Evolutionary conservation across 2,329 filamentous ascomycete species (phyloP), one percentile per base, ranked within the genome.

Genomic region (Hypoxylon sp.): DNA sequence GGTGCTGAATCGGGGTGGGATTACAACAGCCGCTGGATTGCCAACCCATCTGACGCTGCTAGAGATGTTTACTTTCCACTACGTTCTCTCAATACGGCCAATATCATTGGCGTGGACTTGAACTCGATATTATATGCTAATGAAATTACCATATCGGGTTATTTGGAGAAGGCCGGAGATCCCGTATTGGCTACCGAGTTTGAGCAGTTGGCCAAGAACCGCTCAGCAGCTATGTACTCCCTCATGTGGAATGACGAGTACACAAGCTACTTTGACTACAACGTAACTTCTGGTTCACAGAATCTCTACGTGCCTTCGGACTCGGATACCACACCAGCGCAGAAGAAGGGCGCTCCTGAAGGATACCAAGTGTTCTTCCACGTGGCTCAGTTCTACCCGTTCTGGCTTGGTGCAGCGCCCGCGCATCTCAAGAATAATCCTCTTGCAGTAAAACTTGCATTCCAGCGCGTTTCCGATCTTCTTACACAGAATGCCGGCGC

Each of bases 41-140:
- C 72, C 7, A 78, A 76, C 15, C 84, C 84, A 0, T 66, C 70
- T 3, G 84, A 87, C 63, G 83, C 84, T 5, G 77, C 78, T 23
- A 69, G 73, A 17, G 82, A 87, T 60, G 74, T 79, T 13, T 87
- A 83, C 66, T 88, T 88, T 69, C 85, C 86, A 0, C 74, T 88
- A 6, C 79, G 84, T 21, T 84, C 78, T 9, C 76, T 88, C 31
- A 87, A 87, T 67, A 79, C 78, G 5, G 71, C 73, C 48, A 76
- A 81, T 34, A 76, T 81, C 7, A 71, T 89, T 1, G 82, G 83
- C 1, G 82, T 89, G 2, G 85, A 88, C 47, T 76, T 89, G 55
- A 88, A 89, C 68, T 81, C 84, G 1, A 87, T 88, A 32, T 70
- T 89, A 6, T 89, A 88, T 67, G 78, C 78, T 61, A 87, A 86